These are phyloP conservation scores for Chaetoceros tenuissimus DNA, from an alignment of 108 stramenopile species.

Conservation along the genomic window DNA sequence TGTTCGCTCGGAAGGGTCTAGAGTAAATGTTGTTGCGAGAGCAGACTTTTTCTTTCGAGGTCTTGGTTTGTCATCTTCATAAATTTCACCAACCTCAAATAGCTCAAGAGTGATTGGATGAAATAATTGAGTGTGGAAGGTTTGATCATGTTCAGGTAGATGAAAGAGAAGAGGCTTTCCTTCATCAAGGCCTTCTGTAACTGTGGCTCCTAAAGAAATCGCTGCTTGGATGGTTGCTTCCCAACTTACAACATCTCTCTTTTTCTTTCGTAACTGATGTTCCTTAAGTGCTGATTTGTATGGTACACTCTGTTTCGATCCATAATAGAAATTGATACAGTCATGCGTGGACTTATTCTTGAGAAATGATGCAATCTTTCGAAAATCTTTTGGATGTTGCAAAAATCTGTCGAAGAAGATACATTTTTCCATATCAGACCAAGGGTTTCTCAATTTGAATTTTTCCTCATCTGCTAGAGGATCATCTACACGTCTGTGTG, in stretches of 20 bases:
- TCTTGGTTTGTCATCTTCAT: background rate
- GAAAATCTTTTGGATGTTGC: slow-evolving; percentile 95
- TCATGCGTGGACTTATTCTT: slow-evolving; percentile 84
- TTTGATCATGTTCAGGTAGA: slow-evolving; percentile 48
- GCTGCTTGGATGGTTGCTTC: slow-evolving; percentile 77
- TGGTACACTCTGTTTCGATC: slow-evolving; percentile 80
- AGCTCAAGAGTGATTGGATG: slow-evolving; percentile 67
- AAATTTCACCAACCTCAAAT: slow-evolving; percentile 15
- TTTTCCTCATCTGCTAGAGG: slow-evolving; percentile 44
- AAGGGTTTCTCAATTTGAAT: slow-evolving; percentile 34
- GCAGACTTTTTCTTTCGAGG: background rate
- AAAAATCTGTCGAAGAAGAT: slow-evolving; percentile 95
- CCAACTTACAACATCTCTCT: slow-evolving; percentile 61
- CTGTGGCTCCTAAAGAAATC: slow-evolving; percentile 55
- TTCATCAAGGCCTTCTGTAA: slow-evolving; percentile 46
- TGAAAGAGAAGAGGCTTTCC: slow-evolving; percentile 62
- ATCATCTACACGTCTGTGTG: slow-evolving; percentile 40
- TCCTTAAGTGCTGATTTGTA: slow-evolving; percentile 84
- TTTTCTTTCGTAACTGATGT: slow-evolving; percentile 67
- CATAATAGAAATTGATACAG: slow-evolving; percentile 90
- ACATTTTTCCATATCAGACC: slow-evolving; percentile 98
- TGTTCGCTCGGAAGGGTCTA: slow-evolving; percentile 13
- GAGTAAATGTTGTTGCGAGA: background rate
- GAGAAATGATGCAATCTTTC: slow-evolving; percentile 87
- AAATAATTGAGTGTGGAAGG: slow-evolving; percentile 41